Evolutionary conservation across 2,329 filamentous ascomycete genomes (phyloP), one percentile per base, ranked within the genome.

Genomic region (Calycina marina): DNA sequence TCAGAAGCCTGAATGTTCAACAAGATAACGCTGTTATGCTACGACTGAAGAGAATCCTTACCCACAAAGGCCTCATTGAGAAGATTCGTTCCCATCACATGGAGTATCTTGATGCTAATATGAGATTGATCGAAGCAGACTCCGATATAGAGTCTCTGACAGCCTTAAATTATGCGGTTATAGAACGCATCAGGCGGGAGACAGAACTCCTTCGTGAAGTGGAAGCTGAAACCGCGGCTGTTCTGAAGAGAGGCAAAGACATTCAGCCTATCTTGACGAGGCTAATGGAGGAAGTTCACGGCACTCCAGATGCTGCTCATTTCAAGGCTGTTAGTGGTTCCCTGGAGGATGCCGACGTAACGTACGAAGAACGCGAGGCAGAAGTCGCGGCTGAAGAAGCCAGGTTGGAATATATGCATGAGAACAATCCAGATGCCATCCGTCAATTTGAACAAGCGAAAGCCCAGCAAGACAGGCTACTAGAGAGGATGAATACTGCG

Each of bases 381-480:
- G 77, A 92, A 38, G 80, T 94, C 30, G 65, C 73, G 14, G 74
- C 77, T 1, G 77, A 85, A 51, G 65, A 71, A 40, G 75, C 78
- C 14, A 77, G 79, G 38, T 69, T 96, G 3, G 79, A 85, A 37
- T 69, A 90, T 40, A 79, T 90, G 33, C 77, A 85, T 36, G 77
- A 75, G 24, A 79, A 79, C 22, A 83, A 86, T 45, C 77, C 74
- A 3, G 69, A 73, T 35, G 70, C 84, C 14, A 67, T 96, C 32
- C 68, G 69, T 34, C 78, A 92, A 44, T 96, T 76, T 48, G 78
- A 90, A 53, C 63, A 69, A 35, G 76, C 83, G 8, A 72, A 73
- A 14, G 62, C 62, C 31, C 68, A 79, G 37, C 92, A 98, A 34
- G 63, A 73, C 28, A 67, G 62, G 35, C 57, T 82, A n/a, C 63